Evolutionary conservation across 371 early-diverging fungal genomes (phyloP).

Genomic region (Choanephora cucurbitarum): DNA sequence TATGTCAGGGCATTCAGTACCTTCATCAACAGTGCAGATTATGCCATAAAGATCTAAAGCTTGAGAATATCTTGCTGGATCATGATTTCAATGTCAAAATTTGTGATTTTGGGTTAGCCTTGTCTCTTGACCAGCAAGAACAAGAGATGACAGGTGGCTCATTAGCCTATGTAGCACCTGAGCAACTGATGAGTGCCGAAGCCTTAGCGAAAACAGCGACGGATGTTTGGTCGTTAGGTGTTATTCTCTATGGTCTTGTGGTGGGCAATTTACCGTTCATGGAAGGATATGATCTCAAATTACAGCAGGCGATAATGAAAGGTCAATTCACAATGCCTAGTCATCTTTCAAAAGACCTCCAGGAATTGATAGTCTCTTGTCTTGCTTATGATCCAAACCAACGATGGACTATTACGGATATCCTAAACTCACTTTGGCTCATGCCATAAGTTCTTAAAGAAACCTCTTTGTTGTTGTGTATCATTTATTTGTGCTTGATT

Average conservation of each 20-base stretch:
- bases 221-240: constrained; percentile 88
- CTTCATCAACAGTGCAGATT: constrained; percentile 75
- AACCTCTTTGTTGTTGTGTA: too few species aligned
- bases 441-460: neutral
- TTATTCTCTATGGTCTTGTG: constrained; percentile 73
- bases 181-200: constrained; percentile 53
- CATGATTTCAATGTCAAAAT: constrained; percentile 64
- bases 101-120: constrained; percentile 89
- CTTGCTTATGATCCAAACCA: constrained; percentile 25
- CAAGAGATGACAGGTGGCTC: constrained; percentile 62
- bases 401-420: constrained; percentile 24
- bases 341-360: constrained; percentile 14
- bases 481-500: too few species aligned
- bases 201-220: constrained; percentile 55
- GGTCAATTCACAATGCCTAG: constrained; percentile 49
- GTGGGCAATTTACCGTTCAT: constrained; percentile 76
- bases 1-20: constrained; percentile 75
- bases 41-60: constrained; percentile 92
- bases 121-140: constrained; percentile 34
- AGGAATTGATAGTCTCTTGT: constrained; percentile 26
- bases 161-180: constrained; percentile 80
- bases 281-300: constrained; percentile 72
- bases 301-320: constrained; percentile 67
- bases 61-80: constrained; percentile 84
- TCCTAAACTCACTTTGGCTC: constrained; percentile 36